phyloP scores from a whole-genome alignment of 2,329 filamentous ascomycete species.

The Pyricularia pennisetigena region DNA sequence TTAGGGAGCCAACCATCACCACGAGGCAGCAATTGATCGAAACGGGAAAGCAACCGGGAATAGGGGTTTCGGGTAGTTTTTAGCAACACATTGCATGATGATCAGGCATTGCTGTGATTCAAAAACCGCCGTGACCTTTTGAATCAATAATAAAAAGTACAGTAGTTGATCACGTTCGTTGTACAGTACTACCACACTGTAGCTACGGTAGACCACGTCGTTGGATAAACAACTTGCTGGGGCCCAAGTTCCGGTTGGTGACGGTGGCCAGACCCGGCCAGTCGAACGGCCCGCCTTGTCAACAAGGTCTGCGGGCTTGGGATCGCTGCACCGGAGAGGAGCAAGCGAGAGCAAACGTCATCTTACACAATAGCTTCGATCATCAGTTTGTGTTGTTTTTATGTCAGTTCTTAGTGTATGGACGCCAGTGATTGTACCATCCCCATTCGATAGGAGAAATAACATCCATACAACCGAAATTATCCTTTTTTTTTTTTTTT shows the following conservation, averaged over 20 bases:
- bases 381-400: not conserved
- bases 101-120: not conserved
- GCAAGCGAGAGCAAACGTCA: not conserved
- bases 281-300: not conserved
- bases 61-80: not conserved
- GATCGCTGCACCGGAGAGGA: not conserved
- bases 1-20: not conserved
- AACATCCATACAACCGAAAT: not conserved
- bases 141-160: not conserved
- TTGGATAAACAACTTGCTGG: not conserved
- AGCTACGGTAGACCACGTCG: not conserved
- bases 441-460: not conserved
- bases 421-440: not conserved
- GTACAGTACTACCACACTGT: not conserved
- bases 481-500: too few species aligned
- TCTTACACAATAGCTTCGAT: not conserved
- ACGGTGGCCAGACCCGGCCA: not conserved
- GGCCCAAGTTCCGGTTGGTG: not conserved
- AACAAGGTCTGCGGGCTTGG: not conserved
- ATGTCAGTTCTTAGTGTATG: not conserved
- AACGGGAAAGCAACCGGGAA: not conserved
- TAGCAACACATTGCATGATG: not conserved
- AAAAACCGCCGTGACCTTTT: not conserved
- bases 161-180: not conserved
- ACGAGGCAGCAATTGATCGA: not conserved